These are phyloP conservation scores for Scutellaria baicalensis DNA, from an alignment of 257 asterid genomes.

Conservation along the genomic window DNA sequence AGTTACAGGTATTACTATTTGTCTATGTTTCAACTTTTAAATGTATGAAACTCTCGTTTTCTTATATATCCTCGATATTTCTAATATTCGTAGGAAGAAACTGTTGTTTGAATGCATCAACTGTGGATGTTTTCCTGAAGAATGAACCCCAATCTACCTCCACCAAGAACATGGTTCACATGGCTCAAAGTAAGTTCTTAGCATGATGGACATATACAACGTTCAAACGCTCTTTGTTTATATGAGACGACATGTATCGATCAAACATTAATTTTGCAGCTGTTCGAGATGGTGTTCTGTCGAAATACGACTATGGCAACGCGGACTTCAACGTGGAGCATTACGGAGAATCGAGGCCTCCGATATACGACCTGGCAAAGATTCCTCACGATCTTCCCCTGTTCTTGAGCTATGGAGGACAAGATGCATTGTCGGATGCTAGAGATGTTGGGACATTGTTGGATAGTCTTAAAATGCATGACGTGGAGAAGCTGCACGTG, in stretches of 20 bases:
- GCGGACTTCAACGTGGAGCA: conserved; percentile 39
- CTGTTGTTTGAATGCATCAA: conserved; percentile 72
- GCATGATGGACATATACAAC: not conserved
- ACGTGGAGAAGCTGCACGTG: conserved; percentile 54
- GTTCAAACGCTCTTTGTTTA: not conserved
- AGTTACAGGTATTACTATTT: conserved; percentile 71
- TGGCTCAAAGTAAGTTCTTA: conserved; percentile 74
- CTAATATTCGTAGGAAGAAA: conserved; percentile 46
- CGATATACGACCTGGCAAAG: conserved; percentile 44
- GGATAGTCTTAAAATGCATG: conserved; percentile 45
- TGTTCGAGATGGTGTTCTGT: conserved; percentile 50
- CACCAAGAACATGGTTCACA: conserved; percentile 68
- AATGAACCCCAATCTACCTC: conserved; percentile 84
- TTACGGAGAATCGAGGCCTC: conserved; percentile 57
- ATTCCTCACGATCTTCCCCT: conserved; percentile 72
- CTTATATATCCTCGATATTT: not conserved
- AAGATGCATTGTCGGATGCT: conserved; percentile 63
- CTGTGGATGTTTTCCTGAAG: conserved; percentile 44
- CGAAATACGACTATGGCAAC: conserved; percentile 67
- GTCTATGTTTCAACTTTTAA: not conserved
- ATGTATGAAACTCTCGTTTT: not conserved
- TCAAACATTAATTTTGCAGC: conserved; percentile 41
- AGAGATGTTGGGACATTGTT: conserved; percentile 61
- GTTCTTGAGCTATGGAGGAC: conserved; percentile 80
- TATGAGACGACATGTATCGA: not conserved